These are phyloP conservation scores for Trichosanthes truncata DNA, from an alignment of 306 rosid species.

Conservation along the genomic window DNA sequence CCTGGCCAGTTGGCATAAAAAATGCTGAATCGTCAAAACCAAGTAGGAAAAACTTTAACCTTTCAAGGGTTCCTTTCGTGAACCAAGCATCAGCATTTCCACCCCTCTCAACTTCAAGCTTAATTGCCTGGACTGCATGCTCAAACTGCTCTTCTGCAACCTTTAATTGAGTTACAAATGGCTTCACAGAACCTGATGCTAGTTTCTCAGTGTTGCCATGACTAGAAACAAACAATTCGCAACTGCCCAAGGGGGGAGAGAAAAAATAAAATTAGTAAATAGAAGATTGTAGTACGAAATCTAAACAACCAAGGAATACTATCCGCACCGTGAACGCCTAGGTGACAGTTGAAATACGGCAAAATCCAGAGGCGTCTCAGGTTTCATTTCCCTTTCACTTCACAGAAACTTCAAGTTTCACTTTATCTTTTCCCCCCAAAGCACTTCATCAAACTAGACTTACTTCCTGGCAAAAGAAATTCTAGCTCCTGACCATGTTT, in stretches of 20 bases:
- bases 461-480: conserved; percentile 20
- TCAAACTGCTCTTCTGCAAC: conserved; percentile 83
- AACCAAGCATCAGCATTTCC: conserved; percentile 67
- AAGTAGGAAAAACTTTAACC: conserved; percentile 27
- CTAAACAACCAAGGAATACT: conserved; percentile 11
- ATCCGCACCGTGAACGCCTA: conserved; percentile 61
- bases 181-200: conserved; percentile 83
- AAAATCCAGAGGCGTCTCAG: conserved; percentile 81
- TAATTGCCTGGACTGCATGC: conserved; percentile 55
- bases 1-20: background rate
- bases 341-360: conserved; percentile 91
- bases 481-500: conserved; percentile 17
- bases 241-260: conserved; percentile 38
- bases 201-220: conserved; percentile 73
- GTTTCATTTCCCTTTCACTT: conserved; percentile 58
- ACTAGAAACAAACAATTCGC: conserved; percentile 71
- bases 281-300: background rate
- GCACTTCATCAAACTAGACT: conserved; percentile 32
- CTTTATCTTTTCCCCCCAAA: conserved; percentile 23
- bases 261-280: conserved; percentile 5
- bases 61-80: conserved; percentile 95
- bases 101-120: conserved; percentile 59
- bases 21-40: background rate
- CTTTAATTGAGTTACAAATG: conserved; percentile 77
- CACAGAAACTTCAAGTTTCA: conserved; percentile 2